Percentiles rank a stretch among this genome's conserved stretches.
Evolutionary conservation across 2,329 filamentous ascomycete species (phyloP).

Genomic region (Aureobasidium leucospermi): DNA sequence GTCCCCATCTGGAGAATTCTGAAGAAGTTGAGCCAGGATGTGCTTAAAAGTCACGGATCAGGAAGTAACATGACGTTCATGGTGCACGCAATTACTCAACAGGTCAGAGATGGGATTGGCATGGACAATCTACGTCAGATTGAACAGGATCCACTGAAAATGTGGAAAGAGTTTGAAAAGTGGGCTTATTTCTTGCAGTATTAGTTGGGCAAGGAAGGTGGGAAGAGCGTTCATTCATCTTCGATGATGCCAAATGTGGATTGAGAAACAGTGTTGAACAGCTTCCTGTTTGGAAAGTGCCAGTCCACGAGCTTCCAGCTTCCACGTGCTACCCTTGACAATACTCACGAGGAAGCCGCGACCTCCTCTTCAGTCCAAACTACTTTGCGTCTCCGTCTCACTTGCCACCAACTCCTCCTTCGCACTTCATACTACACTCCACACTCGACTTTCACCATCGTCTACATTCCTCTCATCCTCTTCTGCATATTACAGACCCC

Average conservation of each 20-base stretch:
- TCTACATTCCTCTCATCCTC: no score
- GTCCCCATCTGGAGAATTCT: conserved; percentile 13
- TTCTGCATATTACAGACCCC: no score
- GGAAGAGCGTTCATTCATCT: no score
- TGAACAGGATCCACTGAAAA: not conserved
- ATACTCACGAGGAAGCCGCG: not conserved
- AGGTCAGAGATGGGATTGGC: not conserved
- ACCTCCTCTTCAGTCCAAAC: not conserved
- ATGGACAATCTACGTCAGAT: not conserved
- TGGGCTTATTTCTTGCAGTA: not conserved
- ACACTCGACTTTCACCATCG: no score
- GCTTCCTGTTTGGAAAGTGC: not conserved
- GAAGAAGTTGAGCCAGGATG: conserved; percentile 8
- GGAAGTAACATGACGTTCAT: not conserved
- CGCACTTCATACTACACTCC: no score
- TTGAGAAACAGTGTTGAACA: not conserved
- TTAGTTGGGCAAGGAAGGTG: not conserved
- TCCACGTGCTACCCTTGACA: no score
- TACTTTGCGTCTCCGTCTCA: not conserved
- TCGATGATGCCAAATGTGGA: not conserved
- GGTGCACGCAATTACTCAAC: not conserved
- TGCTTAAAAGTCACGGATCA: conserved; percentile 14
- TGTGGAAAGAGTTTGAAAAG: conserved; percentile 1
- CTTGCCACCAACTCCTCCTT: no score
- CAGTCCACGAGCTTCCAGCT: no score